Percentiles rank a stretch among this genome's conserved stretches.
Conservation (phyloP, 306 rosid genomes). For the Fragaria vesca region DNA sequence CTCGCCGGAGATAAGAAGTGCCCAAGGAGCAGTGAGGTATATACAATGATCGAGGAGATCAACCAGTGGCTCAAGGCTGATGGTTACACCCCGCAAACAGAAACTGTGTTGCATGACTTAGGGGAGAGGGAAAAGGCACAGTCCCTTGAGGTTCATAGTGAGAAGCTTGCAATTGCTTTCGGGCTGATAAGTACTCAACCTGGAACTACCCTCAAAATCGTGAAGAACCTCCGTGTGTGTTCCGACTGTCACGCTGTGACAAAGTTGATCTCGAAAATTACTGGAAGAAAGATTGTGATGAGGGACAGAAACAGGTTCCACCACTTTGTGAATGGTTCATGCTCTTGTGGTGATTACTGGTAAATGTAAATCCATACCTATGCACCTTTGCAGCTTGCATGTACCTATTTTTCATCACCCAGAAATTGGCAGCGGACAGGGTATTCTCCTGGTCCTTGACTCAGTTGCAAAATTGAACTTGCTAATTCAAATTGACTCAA, state of each 20-base stretch:
- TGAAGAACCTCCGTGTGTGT: slow-evolving; percentile 75
- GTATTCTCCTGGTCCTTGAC: not conserved
- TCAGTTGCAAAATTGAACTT: not conserved
- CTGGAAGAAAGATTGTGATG: slow-evolving; percentile 61
- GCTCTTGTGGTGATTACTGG: slow-evolving; percentile 83
- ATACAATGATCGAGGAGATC: slow-evolving; percentile 60
- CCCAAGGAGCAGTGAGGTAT: slow-evolving; percentile 59
- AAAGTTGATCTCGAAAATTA: slow-evolving; percentile 64
- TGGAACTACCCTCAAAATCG: slow-evolving; percentile 62
- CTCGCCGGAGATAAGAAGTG: slow-evolving; percentile 71
- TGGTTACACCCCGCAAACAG: slow-evolving; percentile 60
- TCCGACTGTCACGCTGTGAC: slow-evolving; percentile 75
- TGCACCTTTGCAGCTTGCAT: not conserved
- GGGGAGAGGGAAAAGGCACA: slow-evolving; percentile 63
- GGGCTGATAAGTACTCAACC: slow-evolving; percentile 72
- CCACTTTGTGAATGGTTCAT: slow-evolving; percentile 65
- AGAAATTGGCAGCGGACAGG: not conserved
- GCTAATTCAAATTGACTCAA: not conserved
- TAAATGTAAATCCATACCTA: slow-evolving; percentile 21
- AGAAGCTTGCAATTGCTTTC: slow-evolving; percentile 79
- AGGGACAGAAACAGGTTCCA: slow-evolving; percentile 81
- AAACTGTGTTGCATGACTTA: slow-evolving; percentile 63
- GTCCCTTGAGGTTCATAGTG: slow-evolving; percentile 76
- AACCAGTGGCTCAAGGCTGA: slow-evolving; percentile 58
- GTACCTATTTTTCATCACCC: not conserved